Base-by-base conservation (phyloP, 352 stramenopile genomes). In the Thraustochytrium sp. region DNA sequence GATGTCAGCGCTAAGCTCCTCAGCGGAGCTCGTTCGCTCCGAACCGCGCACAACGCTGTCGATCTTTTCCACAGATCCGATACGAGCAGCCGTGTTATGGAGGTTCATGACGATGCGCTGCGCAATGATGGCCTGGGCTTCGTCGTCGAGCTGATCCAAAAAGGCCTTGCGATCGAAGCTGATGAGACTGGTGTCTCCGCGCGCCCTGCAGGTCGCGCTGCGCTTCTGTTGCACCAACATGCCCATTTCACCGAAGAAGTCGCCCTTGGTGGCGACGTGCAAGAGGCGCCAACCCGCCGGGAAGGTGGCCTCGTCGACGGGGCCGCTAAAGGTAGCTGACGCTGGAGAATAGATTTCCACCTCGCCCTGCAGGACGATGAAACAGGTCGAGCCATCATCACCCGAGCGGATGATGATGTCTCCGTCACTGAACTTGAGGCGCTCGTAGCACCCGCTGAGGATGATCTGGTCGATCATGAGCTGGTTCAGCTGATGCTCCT, bases 381-480 rank as follows among this genome's bases (percentile, higher is more conserved):
- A 84, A 61, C 75, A 84, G 3, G n/a, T 0, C 11, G 26, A 64
- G 11, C 75, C 75, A 8, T 63, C 29, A n/a, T 78, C 61, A 5
- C 75, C 75, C 1, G 26, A 82, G 16, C 31, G 9, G 16, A 84
- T 78, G 38, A 84, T 84, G 13, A 84, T 36, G 2, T 84, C 75
- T 13, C 75, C 75, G 37, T 73, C 42, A 4, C 5, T 18, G 13
- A 36, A 84, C 37, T 49, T 84, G 26, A 64, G 18, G 3, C 59
- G 38, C 21, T 5, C 26, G 40, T 84, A 84, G 34, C 34, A 56
- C 9, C 61, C 55, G 37, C 34, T 49, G 11, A 84, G 29, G 18
- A 84, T 56, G 34, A 84, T 62, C 26, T 84, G 75, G 46, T 84
- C 75, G 18, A 78, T 78, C 0, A 84, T 21, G 5, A 84, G 13